A percentile compares a stretch with the other conserved stretches of the same genome.
These are phyloP conservation scores for Diaporthe ilicicola DNA, from an alignment of 2,329 filamentous ascomycete genomes.

Conservation along the genomic window DNA sequence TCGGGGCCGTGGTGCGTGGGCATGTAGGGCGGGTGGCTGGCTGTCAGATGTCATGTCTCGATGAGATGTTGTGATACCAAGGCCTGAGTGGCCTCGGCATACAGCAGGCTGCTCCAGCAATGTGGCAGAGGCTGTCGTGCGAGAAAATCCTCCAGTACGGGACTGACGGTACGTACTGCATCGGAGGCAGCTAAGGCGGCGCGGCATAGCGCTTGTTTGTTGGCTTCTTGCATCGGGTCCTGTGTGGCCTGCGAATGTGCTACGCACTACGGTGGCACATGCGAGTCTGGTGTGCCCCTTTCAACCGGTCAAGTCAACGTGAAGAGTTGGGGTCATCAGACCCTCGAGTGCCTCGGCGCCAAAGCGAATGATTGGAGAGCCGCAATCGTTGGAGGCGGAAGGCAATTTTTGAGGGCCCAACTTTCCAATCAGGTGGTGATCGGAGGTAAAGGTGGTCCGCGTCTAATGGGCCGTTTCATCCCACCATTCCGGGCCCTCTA, in stretches of 20 bases:
- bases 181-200: background rate
- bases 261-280: slow-evolving; percentile 22
- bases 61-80: slow-evolving; percentile 9
- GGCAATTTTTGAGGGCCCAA: slow-evolving; percentile 3
- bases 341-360: slow-evolving; percentile 11
- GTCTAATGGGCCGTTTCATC: slow-evolving; percentile 22
- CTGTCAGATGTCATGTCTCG: slow-evolving; percentile 22
- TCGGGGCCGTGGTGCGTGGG: background rate
- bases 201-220: slow-evolving; percentile 16
- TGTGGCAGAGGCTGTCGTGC: background rate
- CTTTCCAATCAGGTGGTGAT: slow-evolving; percentile 23
- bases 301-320: slow-evolving; percentile 19
- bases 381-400: slow-evolving; percentile 5
- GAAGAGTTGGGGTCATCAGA: slow-evolving; percentile 27
- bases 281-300: slow-evolving; percentile 22
- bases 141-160: background rate
- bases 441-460: background rate
- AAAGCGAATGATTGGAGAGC: slow-evolving; percentile 25
- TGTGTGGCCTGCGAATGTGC: slow-evolving; percentile 13
- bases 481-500: slow-evolving; percentile 31
- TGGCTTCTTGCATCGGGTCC: slow-evolving; percentile 18
- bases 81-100: slow-evolving; percentile 5
- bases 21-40: background rate
- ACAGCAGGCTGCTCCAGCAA: background rate
- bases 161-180: background rate